Evolutionary conservation across 176 grass and related monocot species (phyloP).

Genomic region (maize (Zea mays)): DNA sequence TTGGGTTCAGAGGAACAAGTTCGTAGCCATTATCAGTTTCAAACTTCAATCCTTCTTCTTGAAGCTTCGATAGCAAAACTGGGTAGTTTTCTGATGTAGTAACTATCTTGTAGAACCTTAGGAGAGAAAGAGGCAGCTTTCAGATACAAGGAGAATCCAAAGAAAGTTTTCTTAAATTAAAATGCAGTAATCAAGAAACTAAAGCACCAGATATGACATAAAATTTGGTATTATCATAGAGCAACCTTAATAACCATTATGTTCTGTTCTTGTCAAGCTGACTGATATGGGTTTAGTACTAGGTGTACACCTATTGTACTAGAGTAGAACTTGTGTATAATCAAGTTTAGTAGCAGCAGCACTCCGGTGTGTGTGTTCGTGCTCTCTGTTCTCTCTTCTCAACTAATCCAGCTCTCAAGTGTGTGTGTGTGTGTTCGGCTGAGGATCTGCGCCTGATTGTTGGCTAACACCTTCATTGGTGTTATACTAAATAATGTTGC

Average conservation of each 20-base stretch:
- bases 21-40: slow-evolving; percentile 89
- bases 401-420: neutral
- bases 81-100: slow-evolving; percentile 87
- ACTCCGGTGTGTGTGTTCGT: neutral
- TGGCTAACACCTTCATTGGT: neutral
- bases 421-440: neutral
- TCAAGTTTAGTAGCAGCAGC: neutral
- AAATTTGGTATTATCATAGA: neutral
- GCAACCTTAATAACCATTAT: neutral
- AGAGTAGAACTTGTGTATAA: neutral
- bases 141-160: neutral
- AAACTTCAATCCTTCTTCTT: slow-evolving; percentile 81
- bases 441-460: neutral
- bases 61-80: slow-evolving; percentile 70
- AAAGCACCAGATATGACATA: slow-evolving; percentile 12
- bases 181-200: slow-evolving; percentile 32
- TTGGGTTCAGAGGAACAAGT: slow-evolving; percentile 68
- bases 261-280: neutral
- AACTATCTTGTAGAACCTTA: slow-evolving; percentile 94
- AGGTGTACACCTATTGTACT: neutral
- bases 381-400: neutral
- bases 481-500: neutral
- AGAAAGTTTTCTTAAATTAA: slow-evolving; percentile 5
- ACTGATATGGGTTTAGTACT: neutral
- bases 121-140: slow-evolving; percentile 16